These are phyloP conservation scores for Arthrobotrys pseudoclavata DNA, from an alignment of 2,329 filamentous ascomycete genomes.

Conservation along the genomic window DNA sequence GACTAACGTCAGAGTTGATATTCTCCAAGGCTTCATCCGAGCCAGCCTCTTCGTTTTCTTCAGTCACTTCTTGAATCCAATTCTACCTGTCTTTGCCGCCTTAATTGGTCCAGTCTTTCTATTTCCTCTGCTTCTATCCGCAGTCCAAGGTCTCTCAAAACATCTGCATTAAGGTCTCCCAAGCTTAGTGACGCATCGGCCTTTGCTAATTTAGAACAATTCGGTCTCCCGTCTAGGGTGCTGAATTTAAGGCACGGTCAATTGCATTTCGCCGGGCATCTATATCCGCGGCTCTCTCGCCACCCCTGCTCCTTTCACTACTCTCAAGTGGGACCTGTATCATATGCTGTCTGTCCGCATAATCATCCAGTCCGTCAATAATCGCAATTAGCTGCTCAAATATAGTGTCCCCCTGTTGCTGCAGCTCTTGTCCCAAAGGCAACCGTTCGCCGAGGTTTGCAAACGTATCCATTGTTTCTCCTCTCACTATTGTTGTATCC, in stretches of 20 bases:
- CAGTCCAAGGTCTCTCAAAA: background rate
- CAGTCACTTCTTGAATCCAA: background rate
- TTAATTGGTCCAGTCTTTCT: background rate
- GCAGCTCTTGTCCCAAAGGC: background rate
- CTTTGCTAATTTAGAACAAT: background rate
- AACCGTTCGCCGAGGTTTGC: background rate
- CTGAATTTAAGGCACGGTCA: background rate
- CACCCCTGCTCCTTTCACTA: background rate
- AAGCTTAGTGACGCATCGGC: background rate
- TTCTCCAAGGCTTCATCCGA: background rate
- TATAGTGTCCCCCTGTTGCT: background rate
- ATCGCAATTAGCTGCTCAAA: background rate
- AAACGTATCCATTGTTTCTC: constrained; percentile 4
- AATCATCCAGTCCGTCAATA: background rate
- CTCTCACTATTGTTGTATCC: background rate
- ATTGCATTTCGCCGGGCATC: background rate
- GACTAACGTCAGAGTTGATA: background rate
- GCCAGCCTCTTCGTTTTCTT: background rate
- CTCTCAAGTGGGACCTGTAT: background rate
- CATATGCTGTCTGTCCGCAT: background rate
- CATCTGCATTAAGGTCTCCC: background rate
- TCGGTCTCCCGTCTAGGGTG: constrained; percentile 4
- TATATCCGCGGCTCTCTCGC: background rate
- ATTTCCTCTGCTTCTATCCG: background rate
- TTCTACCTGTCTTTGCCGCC: background rate